A percentile compares a stretch with the other conserved stretches of the same genome.
Evolutionary conservation across 2,329 filamentous ascomycete species (phyloP).

Genomic region (Pseudocercospora ulei): DNA sequence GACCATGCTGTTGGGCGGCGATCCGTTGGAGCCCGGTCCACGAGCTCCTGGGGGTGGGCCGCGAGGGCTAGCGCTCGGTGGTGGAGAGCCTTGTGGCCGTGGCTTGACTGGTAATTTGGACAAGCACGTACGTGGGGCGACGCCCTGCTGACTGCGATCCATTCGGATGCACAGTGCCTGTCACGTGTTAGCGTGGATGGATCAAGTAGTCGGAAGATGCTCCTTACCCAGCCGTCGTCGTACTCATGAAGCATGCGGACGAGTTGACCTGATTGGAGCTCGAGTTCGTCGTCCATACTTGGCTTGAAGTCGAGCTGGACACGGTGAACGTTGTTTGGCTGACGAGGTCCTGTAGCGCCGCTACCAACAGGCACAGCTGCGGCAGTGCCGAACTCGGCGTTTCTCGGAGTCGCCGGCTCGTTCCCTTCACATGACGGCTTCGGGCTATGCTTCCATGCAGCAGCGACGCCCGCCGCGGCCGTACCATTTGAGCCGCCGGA

Average conservation of each 20-base stretch:
- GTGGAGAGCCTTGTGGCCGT: conserved; percentile 49
- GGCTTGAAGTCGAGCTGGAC: conserved; percentile 92
- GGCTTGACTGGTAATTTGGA: conserved; percentile 88
- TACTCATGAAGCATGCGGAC: conserved; percentile 90
- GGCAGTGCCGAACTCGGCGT: conserved; percentile 29
- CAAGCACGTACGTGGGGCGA: conserved; percentile 84
- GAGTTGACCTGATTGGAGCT: conserved; percentile 67
- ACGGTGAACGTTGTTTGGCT: conserved; percentile 63
- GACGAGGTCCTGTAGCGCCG: conserved; percentile 33
- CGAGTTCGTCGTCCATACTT: conserved; percentile 84
- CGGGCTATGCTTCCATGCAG: conserved; percentile 15
- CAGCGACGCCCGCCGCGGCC: conserved; percentile 9
- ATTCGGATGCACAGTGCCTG: conserved; percentile 84
- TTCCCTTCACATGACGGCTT: conserved; percentile 22
- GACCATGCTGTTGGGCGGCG: conserved; percentile 18
- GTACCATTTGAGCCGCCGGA: conserved; percentile 16
- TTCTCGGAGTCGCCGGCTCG: conserved; percentile 22
- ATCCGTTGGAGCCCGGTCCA: conserved; percentile 30
- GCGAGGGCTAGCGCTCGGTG: conserved; percentile 20
- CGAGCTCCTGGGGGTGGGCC: conserved; percentile 27
- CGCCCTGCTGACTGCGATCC: conserved; percentile 84
- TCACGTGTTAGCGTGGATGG: conserved; percentile 22
- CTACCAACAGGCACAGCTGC: conserved; percentile 34
- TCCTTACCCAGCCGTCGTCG: conserved; percentile 91
- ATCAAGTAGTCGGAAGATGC: neutral